Conservation (phyloP, 352 stramenopile species). For the Saprolegnia parasitica region DNA sequence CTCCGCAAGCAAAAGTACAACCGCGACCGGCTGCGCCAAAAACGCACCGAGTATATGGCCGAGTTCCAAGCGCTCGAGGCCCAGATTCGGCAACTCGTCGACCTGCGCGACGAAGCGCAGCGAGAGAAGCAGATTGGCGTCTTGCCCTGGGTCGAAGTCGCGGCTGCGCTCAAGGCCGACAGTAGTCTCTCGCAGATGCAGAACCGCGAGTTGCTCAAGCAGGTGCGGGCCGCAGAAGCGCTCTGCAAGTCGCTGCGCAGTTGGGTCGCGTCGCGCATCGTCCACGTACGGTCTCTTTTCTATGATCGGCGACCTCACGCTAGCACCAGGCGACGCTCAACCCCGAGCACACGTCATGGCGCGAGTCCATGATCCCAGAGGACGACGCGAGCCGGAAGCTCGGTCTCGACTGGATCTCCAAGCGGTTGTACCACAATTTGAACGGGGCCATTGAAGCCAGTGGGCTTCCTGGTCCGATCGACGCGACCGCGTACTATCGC, state of each 20-base stretch:
- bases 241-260: not conserved
- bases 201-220: not conserved
- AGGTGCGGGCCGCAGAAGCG: not conserved
- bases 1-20: slow-evolving; percentile 27
- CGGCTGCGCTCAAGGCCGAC: slow-evolving; percentile 6
- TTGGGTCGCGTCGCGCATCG: slow-evolving; percentile 1
- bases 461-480: not conserved
- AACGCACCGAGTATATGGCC: slow-evolving; percentile 13
- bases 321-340: not conserved
- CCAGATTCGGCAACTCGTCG: not conserved
- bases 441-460: slow-evolving; percentile 1
- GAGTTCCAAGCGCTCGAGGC: slow-evolving; percentile 3
- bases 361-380: not conserved
- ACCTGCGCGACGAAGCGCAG: not conserved
- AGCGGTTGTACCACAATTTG: slow-evolving; percentile 25
- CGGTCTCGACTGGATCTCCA: slow-evolving; percentile 28
- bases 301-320: not conserved
- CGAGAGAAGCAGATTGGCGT: not conserved
- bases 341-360: slow-evolving; percentile 14
- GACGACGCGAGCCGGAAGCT: slow-evolving; percentile 2
- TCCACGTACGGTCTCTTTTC: not conserved
- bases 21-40: slow-evolving; percentile 17
- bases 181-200: not conserved
- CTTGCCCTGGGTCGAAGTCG: slow-evolving; percentile 13
- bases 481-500: slow-evolving; percentile 4